These are phyloP conservation scores for Pseudozyma sp. DNA, from an alignment of 1,284 basidiomycete species.

Conservation along the genomic window DNA sequence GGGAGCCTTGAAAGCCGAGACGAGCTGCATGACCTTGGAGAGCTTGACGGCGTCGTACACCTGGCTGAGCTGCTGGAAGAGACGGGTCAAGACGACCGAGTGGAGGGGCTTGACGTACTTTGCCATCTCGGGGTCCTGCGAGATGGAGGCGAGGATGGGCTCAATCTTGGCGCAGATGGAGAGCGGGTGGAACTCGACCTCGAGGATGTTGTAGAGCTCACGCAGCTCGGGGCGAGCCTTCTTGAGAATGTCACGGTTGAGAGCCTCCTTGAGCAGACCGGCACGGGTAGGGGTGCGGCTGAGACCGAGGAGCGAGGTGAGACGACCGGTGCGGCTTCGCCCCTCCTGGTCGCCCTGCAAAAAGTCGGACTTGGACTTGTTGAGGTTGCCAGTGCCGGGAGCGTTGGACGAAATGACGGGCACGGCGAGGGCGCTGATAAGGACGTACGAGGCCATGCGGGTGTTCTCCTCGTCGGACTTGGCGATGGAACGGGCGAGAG, in stretches of 20 bases:
- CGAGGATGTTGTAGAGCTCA: constrained; percentile 87
- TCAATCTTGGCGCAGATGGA: constrained; percentile 85
- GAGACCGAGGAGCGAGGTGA: constrained; percentile 88
- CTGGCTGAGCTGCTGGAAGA: constrained; percentile 93
- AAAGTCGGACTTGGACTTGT: constrained; percentile 70
- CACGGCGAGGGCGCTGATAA: constrained; percentile 92
- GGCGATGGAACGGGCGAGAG: constrained; percentile 59
- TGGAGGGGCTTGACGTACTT: constrained; percentile 88
- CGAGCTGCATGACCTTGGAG: constrained; percentile 65
- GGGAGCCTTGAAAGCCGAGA: constrained; percentile 66
- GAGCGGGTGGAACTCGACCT: constrained; percentile 94
- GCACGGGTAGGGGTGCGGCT: constrained; percentile 86
- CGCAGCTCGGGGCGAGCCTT: constrained; percentile 82
- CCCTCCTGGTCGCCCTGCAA: constrained; percentile 74
- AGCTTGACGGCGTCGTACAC: constrained; percentile 89
- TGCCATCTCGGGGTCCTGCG: constrained; percentile 64
- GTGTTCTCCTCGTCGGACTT: constrained; percentile 79
- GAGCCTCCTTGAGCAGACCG: constrained; percentile 75
- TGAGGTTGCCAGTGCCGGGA: constrained; percentile 73
- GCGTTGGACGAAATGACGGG: constrained; percentile 79
- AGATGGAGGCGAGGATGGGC: constrained; percentile 77
- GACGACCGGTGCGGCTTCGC: constrained; percentile 76
- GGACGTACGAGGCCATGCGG: constrained; percentile 88
- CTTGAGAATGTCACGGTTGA: constrained; percentile 83
- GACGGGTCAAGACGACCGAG: constrained; percentile 88